Base-by-base conservation (phyloP, 1,284 basidiomycete genomes). In the Rhodotorula sp. region DNA sequence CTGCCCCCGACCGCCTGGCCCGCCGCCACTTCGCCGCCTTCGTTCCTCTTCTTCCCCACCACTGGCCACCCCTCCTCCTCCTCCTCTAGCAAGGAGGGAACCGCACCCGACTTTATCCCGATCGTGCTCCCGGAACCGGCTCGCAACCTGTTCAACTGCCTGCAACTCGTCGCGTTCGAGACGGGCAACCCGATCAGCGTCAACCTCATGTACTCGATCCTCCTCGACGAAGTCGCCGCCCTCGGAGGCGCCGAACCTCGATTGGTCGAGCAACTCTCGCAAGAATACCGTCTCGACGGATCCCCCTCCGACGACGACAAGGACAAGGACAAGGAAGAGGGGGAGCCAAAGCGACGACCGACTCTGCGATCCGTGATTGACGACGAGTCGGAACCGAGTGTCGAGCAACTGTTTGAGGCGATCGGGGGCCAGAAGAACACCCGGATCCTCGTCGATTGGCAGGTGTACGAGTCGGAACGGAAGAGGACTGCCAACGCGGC, bases 191-290 rank as follows among this genome's bases (percentile, higher is more conserved):
- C 58, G 3, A 62, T 70, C 23, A 46, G 62, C 12, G 64, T 75
- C 61, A 73, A 66, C 46, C n/a, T 75, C 2, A 70, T 73, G 69
- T 75, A 64, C 62, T 71, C 69, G 31, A 34, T 75, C 26, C 56
- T 75, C n/a, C 21, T 71, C 15, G 63, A 51, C 12, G 58, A 61
- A 31, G 52, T 69, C 39, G 65, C 69, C 31, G 65, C 67, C 29
- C 59, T 64, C 29, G 58, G 54, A 39, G 72, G 69, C 16, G 63
- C 54, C 16, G 65, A 70, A n/a, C 18, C 34, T 1, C 4, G 67
- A 5, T 58, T 71, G 26, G 46, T 74, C 20, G 64, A 69, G 34
- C 74, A 73, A 62, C 63, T 75, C 21, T 26, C 49, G 1, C 54
- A 71, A 47, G 74, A 75, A 57, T 75, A 69, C 56, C 46, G 61